These are phyloP conservation scores for Talaromyces borbonicus DNA, from an alignment of 495 filamentous ascomycete genomes.

Conservation along the genomic window DNA sequence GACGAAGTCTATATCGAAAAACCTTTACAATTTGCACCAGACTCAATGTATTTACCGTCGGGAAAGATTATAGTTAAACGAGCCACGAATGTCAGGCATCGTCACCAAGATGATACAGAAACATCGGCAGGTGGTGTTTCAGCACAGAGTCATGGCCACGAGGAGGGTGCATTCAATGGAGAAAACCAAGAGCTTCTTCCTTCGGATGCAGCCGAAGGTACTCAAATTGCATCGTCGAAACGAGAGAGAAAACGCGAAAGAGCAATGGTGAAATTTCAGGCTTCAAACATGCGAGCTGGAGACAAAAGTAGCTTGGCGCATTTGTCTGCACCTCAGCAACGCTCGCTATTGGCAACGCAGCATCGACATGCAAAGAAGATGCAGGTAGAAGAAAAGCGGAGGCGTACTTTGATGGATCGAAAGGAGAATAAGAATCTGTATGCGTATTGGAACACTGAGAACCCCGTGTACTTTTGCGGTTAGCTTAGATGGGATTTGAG, in stretches of 20 bases:
- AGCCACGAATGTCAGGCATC: no score
- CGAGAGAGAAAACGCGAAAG: constrained; percentile 12
- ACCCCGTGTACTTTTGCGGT: constrained; percentile 9
- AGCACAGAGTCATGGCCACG: neutral
- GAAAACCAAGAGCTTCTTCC: no score
- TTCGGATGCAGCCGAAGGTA: constrained; percentile 1
- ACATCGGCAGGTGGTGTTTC: no score
- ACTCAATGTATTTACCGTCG: constrained; percentile 17
- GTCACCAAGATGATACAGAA: no score
- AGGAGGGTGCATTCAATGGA: constrained; percentile 4
- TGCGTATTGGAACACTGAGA: constrained; percentile 6
- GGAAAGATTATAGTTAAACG: constrained; percentile 17
- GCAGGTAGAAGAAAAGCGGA: constrained; percentile 16
- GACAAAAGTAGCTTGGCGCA: constrained; percentile 21
- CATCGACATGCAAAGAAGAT: constrained; percentile 17
- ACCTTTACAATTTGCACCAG: constrained; percentile 9
- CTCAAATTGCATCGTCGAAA: constrained; percentile 10
- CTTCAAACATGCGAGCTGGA: constrained; percentile 15
- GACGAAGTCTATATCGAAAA: constrained; percentile 8
- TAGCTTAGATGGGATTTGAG: neutral
- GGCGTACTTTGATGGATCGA: constrained; percentile 12
- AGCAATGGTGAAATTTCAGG: constrained; percentile 13
- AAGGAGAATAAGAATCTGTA: constrained; percentile 18
- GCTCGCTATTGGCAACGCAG: constrained; percentile 19
- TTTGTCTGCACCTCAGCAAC: constrained; percentile 17